Percentiles rank a stretch among this genome's conserved stretches.
Evolutionary conservation across 495 filamentous ascomycete genomes (phyloP).

Genomic region (Penicillium goetzii): DNA sequence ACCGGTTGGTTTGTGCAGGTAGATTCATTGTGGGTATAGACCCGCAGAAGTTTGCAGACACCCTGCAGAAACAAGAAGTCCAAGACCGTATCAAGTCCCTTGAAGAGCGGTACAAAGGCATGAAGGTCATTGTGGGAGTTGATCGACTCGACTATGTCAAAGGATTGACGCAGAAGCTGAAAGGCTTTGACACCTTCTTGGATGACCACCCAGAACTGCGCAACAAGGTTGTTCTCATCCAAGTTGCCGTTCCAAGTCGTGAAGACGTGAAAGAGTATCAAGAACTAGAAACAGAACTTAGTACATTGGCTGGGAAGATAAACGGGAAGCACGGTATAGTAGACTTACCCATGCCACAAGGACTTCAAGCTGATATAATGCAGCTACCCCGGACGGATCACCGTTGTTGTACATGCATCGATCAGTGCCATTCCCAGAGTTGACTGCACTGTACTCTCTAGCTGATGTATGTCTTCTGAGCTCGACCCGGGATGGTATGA

Average conservation of each 20-base stretch:
- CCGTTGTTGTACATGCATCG: slow-evolving; percentile 95
- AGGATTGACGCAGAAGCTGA: slow-evolving; percentile 91
- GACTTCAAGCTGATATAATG: slow-evolving; percentile 9
- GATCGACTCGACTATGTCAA: slow-evolving; percentile 96
- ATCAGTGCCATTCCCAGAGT: slow-evolving; percentile 82
- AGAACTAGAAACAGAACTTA: slow-evolving; percentile 85
- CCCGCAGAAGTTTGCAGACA: slow-evolving; percentile 84
- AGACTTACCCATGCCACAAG: neutral
- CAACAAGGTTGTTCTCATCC: slow-evolving; percentile 88
- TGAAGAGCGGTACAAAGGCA: slow-evolving; percentile 79
- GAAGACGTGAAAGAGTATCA: slow-evolving; percentile 97
- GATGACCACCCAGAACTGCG: slow-evolving; percentile 91
- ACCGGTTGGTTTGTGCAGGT: slow-evolving; percentile 71
- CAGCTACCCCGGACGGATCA: slow-evolving; percentile 85
- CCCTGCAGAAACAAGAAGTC: slow-evolving; percentile 71
- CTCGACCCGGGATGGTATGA: slow-evolving; percentile 96
- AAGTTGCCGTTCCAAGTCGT: slow-evolving; percentile 88
- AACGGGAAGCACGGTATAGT: slow-evolving; percentile 65
- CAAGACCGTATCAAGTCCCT: slow-evolving; percentile 76
- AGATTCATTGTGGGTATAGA: slow-evolving; percentile 95
- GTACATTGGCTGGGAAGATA: slow-evolving; percentile 87
- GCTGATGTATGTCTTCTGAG: slow-evolving; percentile 89
- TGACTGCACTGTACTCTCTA: slow-evolving; percentile 89
- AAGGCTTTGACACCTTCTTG: slow-evolving; percentile 87
- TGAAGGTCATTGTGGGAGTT: slow-evolving; percentile 90